These are phyloP conservation scores for Xylaria telfairii DNA, from an alignment of 495 filamentous ascomycete genomes.

Conservation along the genomic window DNA sequence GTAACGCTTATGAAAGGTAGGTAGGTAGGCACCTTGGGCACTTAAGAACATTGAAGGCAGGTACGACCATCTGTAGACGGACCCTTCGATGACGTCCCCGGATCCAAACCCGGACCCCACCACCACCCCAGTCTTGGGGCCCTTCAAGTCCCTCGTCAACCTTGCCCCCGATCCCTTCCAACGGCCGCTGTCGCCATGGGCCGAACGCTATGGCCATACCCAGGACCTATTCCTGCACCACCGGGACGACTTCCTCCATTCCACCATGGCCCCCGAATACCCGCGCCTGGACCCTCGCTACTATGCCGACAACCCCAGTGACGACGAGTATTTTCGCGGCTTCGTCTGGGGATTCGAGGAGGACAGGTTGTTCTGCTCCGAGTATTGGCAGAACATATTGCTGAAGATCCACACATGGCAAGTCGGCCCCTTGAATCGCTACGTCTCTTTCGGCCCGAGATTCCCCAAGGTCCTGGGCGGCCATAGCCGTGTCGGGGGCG, in stretches of 20 bases:
- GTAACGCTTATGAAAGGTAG: no score
- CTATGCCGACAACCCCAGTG: not conserved
- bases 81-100: not conserved
- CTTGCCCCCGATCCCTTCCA: not conserved
- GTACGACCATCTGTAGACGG: not conserved
- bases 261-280: not conserved
- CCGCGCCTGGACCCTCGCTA: conserved; percentile 7
- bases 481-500: not conserved
- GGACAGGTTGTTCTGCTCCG: not conserved
- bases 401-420: not conserved
- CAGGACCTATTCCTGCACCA: not conserved
- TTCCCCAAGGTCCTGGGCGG: conserved; percentile 8
- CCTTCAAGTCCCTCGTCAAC: not conserved
- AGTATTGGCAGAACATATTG: not conserved
- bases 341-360: not conserved
- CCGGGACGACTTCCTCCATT: not conserved
- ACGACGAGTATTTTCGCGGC: not conserved
- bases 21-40: no score
- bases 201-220: not conserved
- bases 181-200: not conserved
- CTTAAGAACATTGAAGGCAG: no score
- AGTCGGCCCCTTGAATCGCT: not conserved
- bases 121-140: not conserved
- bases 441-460: not conserved
- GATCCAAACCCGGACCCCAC: not conserved